phyloP scores from a whole-genome alignment of 2,329 filamentous ascomycete genomes.

The Thermomyces lanuginosus region DNA sequence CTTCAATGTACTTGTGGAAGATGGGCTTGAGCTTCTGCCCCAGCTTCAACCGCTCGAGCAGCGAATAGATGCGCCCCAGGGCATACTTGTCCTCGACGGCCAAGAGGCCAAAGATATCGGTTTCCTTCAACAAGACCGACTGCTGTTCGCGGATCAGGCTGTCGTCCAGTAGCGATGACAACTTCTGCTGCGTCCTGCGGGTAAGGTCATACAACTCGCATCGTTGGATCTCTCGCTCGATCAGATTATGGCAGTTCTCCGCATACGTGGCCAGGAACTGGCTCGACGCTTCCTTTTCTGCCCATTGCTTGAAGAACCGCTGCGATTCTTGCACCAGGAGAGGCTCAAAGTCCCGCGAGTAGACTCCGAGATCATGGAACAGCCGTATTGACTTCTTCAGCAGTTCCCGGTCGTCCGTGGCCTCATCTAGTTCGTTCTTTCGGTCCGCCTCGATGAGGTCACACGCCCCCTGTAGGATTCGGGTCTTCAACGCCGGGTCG shows the following conservation, averaged over 20 bases:
- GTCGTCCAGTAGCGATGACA: conserved; percentile 57
- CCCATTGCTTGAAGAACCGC: conserved; percentile 53
- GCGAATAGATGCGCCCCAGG: conserved; percentile 58
- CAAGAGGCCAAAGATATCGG: conserved; percentile 56
- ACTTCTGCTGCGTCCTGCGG: conserved; percentile 59
- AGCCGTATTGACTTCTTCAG: conserved; percentile 63
- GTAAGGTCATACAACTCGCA: conserved; percentile 73
- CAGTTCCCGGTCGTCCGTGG: conserved; percentile 43
- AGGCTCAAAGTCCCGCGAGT: conserved; percentile 64
- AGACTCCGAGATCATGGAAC: conserved; percentile 71
- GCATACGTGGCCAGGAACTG: conserved; percentile 60
- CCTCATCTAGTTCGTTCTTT: conserved; percentile 29
- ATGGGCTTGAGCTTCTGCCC: conserved; percentile 53
- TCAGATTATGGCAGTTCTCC: conserved; percentile 47
- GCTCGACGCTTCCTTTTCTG: conserved; percentile 45
- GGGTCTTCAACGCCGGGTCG: conserved; percentile 34
- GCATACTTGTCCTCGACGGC: conserved; percentile 52
- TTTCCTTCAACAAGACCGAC: conserved; percentile 46
- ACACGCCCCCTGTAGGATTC: conserved; percentile 54
- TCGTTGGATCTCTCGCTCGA: conserved; percentile 54
- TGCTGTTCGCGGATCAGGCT: conserved; percentile 55
- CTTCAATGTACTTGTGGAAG: conserved; percentile 65
- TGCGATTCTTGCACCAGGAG: conserved; percentile 52
- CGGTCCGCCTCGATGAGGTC: conserved; percentile 61
- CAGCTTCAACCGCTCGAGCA: conserved; percentile 57